Evolutionary conservation across 208 protist species (phyloP), one percentile per base, ranked within the genome.

Genomic region (Leishmania lainsoni): DNA sequence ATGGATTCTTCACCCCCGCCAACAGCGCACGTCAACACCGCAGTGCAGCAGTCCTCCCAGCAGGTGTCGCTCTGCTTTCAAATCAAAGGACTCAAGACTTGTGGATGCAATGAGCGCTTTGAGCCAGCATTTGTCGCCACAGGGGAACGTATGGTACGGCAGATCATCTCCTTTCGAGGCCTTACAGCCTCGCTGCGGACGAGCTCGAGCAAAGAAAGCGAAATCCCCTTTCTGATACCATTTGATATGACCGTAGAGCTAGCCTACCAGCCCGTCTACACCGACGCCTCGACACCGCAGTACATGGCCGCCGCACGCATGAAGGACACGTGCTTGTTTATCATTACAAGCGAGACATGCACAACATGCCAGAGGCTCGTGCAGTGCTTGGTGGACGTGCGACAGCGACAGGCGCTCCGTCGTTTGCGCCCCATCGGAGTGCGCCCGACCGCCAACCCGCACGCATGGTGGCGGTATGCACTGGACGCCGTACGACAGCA

Each of bases 381-480:
- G 74, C 65, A 81, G 39, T 49, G 63, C 22, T 39, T 88, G 49
- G 51, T 29, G 9, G 52, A 76, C 26, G 85, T 84, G n/a, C 86
- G 69, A 5, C 81, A 82, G 26, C 83, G 82, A 14, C 82, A 83
- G 65, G 75, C 77, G 42, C 69, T 91, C 52, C 87, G 86, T 32
- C 91, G 78, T 5, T 75, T 93, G 52, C 86, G 87, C 8, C 86
- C 85, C 0, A 48, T 84, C 8, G 78, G 79, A n/a, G 45, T 35
- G 51, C 81, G 87, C 22, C 86, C 89, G 5, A 88, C 63, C 17
- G 75, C 70, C 14, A 63, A 88, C 80, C 87, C 93, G 52, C 87
- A 78, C 22, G 83, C 72, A 32, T 96, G 93, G 92, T 94, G 91
- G 90, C 72, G 72, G 17, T 96, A 94, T 86, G 89, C 90, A 0